Base-by-base conservation (phyloP, 495 filamentous ascomycete genomes). In the Penicillium tannophilum region DNA sequence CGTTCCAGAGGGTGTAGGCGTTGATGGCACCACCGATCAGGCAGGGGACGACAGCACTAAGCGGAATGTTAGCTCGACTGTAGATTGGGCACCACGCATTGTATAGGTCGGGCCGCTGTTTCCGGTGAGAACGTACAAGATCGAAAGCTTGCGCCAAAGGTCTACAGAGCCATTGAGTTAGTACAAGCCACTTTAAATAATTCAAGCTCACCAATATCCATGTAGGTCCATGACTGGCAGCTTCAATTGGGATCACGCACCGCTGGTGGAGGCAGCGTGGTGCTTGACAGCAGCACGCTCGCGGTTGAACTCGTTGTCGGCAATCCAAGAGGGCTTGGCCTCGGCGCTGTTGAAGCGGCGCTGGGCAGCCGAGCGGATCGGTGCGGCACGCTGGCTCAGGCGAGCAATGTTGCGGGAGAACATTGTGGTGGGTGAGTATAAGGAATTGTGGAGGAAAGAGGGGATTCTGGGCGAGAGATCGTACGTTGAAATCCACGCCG, bases 141-240 rank as follows among this genome's bases (percentile, higher is more conserved):
- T 83, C 57, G 90, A 92, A 52, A 97, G 87, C 81, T 93, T 97
- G 76, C 86, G 86, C 93, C 93, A 97, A 63, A 94, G 86, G 71
- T 90, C 93, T 97, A 73, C 53, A 55, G 43, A 62, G 55, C 46
- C 66, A 73, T 69, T 71, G 62, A 58, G 67, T 81, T 55, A 79
- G 74, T 64, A 60, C 59, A 39, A 50, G 28, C 20, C 39, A 28
- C 52, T 45, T 39, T n/a, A 23, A 35, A 16, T 2, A 31, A 9
- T 31, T 9, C 6, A 23, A 53, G 11, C 26, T 23, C n/a, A 1
- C 7, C 12, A 12, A 7, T 6, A 28, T 42, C 4, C 10, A 28
- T 14, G n/a, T 19, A 23, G 12, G 33, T 14, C 16, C 23, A 9
- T 19, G 39, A 12, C 19, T 47, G 6, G 30, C n/a, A 30, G 26